Conservation (phyloP, 495 filamentous ascomycete genomes). For the Penicillium silybi region DNA sequence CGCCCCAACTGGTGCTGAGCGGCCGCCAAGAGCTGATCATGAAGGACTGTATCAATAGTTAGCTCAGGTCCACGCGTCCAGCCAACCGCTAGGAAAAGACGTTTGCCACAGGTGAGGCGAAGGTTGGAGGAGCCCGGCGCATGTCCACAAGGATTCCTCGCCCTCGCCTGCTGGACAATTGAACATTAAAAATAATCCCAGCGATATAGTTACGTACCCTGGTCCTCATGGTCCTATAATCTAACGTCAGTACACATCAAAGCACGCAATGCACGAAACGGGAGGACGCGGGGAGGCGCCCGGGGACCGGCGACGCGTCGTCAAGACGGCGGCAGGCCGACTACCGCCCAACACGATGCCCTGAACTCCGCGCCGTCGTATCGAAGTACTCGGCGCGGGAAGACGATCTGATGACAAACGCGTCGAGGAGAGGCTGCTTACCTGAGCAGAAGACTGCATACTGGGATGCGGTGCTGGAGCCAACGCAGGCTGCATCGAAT, state of each 20-base stretch:
- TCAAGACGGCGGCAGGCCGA: neutral
- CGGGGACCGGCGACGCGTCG: slow-evolving; percentile 14
- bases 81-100: neutral
- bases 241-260: slow-evolving; percentile 11
- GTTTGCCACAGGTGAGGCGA: neutral
- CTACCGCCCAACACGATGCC: neutral
- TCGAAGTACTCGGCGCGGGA: slow-evolving; percentile 23
- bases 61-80: slow-evolving; percentile 2
- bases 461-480: slow-evolving; percentile 55
- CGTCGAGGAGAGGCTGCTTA: slow-evolving; percentile 41
- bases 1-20: slow-evolving; percentile 43
- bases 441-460: slow-evolving; percentile 54
- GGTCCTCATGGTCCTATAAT: slow-evolving; percentile 48
- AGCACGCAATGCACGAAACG: neutral
- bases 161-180: neutral
- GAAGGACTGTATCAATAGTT: slow-evolving; percentile 41
- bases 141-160: neutral
- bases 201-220: slow-evolving; percentile 40
- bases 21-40: slow-evolving; percentile 52
- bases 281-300: slow-evolving; percentile 5
- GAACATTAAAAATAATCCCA: neutral
- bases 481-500: slow-evolving; percentile 52
- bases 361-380: slow-evolving; percentile 5
- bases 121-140: neutral
- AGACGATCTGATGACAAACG: slow-evolving; percentile 46